Conservation (phyloP, 2,329 filamentous ascomycete genomes). For the Aspergillus bombycis region DNA sequence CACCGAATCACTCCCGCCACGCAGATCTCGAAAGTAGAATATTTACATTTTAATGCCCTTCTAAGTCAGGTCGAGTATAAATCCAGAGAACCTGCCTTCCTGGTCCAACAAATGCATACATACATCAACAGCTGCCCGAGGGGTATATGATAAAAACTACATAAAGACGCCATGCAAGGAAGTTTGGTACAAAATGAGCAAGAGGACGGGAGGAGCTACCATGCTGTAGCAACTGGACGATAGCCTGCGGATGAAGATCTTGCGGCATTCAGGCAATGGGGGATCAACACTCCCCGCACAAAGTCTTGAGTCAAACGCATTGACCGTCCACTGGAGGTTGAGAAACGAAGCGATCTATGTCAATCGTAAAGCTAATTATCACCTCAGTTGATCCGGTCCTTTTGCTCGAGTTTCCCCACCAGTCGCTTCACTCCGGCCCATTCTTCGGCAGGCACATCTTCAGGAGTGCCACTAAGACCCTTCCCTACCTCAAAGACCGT, state of each 20-base stretch:
- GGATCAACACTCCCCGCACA: not conserved
- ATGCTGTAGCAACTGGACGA: not conserved
- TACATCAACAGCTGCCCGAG: constrained; percentile 25
- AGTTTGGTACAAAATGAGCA: constrained; percentile 15
- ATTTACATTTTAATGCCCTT: not conserved
- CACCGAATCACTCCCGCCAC: not conserved
- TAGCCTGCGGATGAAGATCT: not conserved
- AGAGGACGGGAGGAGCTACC: not conserved
- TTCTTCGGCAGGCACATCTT: constrained; percentile 81
- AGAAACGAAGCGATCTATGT: constrained; percentile 2
- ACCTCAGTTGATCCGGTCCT: constrained; percentile 38
- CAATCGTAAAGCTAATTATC: constrained; percentile 7
- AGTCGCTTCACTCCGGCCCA: constrained; percentile 93
- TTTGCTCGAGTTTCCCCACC: constrained; percentile 71
- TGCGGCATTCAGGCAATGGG: not conserved
- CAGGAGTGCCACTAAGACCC: constrained; percentile 79
- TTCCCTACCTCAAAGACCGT: constrained; percentile 85
- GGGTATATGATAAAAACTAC: constrained; percentile 31
- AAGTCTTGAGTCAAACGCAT: not conserved
- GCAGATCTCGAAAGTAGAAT: constrained; percentile 7
- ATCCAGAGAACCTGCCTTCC: constrained; percentile 9
- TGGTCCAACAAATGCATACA: constrained; percentile 22
- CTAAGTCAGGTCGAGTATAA: constrained; percentile 1
- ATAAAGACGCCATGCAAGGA: constrained; percentile 22
- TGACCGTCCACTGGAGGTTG: not conserved